Percentiles rank a stretch among this genome's conserved stretches.
Conservation (phyloP, 2,329 filamentous ascomycete species). For the Xylaria sp. region DNA sequence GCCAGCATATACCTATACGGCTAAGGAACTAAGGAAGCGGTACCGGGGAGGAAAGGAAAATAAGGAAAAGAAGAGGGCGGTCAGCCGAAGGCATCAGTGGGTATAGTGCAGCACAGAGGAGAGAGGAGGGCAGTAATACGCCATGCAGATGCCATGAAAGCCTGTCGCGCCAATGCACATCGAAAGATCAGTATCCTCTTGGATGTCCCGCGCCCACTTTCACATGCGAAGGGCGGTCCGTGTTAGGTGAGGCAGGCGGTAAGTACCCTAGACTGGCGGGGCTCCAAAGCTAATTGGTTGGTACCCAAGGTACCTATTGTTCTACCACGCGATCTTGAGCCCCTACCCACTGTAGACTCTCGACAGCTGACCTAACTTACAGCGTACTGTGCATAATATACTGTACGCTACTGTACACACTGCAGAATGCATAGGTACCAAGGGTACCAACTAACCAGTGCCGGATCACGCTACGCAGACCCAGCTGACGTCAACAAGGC, state of each 20-base stretch:
- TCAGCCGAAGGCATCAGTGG: constrained; percentile 4
- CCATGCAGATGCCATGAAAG: constrained; percentile 20
- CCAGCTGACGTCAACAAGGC: constrained; percentile 29
- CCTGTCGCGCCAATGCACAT: constrained; percentile 2
- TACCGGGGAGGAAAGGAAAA: background rate
- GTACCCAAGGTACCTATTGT: background rate
- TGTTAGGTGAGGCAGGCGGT: too few species aligned
- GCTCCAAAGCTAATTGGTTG: background rate
- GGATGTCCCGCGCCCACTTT: constrained; percentile 33
- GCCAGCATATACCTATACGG: background rate
- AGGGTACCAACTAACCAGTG: too few species aligned
- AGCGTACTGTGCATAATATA: too few species aligned
- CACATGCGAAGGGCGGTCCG: constrained; percentile 36
- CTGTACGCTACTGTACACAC: too few species aligned
- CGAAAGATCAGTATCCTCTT: constrained; percentile 16
- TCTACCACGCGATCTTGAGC: background rate
- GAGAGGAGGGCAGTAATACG: constrained; percentile 21
- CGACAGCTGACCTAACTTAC: too few species aligned
- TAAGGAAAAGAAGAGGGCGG: background rate
- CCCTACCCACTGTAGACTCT: too few species aligned
- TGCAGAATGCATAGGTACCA: too few species aligned
- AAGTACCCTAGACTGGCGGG: background rate
- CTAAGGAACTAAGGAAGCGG: background rate
- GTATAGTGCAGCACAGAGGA: constrained; percentile 12
- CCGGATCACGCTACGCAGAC: constrained; percentile 2